A percentile compares a stretch with the other conserved stretches of the same genome.
These are phyloP conservation scores for Mycena rosella DNA, from an alignment of 768 basidiomycete species.

Conservation along the genomic window DNA sequence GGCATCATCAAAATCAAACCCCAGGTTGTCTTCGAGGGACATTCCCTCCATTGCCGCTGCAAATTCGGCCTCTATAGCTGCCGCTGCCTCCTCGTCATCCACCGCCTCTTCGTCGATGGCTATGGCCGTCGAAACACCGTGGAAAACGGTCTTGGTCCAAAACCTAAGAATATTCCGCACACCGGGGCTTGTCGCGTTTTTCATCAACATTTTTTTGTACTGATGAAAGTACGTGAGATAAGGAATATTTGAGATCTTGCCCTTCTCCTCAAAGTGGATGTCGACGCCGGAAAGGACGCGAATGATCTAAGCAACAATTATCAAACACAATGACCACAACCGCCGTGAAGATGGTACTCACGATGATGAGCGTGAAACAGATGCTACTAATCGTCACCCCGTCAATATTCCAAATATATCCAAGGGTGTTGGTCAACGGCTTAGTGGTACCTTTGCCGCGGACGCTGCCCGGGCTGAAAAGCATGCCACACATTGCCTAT, in stretches of 20 bases:
- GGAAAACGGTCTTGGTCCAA: neutral
- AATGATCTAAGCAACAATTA: neutral
- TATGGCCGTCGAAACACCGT: neutral
- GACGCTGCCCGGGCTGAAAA: neutral
- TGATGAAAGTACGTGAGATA: neutral
- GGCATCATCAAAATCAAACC: too few relatives aligned
- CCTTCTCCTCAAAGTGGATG: neutral
- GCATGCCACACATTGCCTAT: neutral
- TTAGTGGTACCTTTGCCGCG: neutral
- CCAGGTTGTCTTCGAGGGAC: neutral
- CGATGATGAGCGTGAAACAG: neutral
- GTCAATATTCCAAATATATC: neutral
- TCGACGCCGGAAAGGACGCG: neutral
- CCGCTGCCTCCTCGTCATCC: neutral
- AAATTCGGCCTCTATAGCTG: neutral
- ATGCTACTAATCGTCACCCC: neutral
- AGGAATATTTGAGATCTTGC: neutral
- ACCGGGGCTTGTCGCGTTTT: neutral
- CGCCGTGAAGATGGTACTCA: neutral
- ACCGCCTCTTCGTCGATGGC: neutral
- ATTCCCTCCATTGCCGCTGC: neutral
- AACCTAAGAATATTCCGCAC: neutral
- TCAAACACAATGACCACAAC: too few relatives aligned
- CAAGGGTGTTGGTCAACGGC: neutral
- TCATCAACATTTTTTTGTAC: conserved; percentile 3